Evolutionary conservation across 2,329 filamentous ascomycete genomes (phyloP).

Genomic region (Botryotinia calthae): DNA sequence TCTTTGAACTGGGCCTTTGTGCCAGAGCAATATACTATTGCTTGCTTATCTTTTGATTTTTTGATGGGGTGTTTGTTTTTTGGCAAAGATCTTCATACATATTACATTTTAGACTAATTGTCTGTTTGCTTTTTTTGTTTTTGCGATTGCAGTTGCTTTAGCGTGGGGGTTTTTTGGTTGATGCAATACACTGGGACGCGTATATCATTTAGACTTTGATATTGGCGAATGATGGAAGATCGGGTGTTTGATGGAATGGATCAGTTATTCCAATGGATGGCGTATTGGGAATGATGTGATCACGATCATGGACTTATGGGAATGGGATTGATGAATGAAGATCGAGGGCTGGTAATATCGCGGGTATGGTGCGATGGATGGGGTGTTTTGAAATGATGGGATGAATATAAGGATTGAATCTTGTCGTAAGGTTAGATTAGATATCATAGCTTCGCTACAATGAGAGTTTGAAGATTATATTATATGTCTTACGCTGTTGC

Average conservation of each 20-base stretch:
- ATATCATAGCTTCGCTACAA: background rate
- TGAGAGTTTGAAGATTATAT: background rate
- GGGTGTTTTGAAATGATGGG: background rate
- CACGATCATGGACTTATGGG: background rate
- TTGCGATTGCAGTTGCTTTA: conserved; percentile 10
- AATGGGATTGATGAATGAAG: conserved; percentile 5
- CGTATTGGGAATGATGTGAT: background rate
- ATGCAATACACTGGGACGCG: background rate
- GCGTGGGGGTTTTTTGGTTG: conserved; percentile 9
- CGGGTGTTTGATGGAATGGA: background rate
- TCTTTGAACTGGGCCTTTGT: background rate
- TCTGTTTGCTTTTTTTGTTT: background rate
- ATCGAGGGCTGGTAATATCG: background rate
- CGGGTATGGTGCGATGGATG: conserved; percentile 1
- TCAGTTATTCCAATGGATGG: background rate
- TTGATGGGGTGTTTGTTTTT: background rate
- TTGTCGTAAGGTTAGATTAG: background rate
- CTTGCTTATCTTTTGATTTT: background rate
- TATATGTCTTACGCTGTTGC: background rate
- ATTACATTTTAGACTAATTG: conserved; percentile 2
- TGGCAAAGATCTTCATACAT: background rate
- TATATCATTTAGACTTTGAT: conserved; percentile 15
- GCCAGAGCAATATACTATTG: background rate
- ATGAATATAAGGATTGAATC: background rate
- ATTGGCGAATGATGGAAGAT: conserved; percentile 9